phyloP scores from a whole-genome alignment of 352 stramenopile genomes.

The Blastocystis sp. region DNA sequence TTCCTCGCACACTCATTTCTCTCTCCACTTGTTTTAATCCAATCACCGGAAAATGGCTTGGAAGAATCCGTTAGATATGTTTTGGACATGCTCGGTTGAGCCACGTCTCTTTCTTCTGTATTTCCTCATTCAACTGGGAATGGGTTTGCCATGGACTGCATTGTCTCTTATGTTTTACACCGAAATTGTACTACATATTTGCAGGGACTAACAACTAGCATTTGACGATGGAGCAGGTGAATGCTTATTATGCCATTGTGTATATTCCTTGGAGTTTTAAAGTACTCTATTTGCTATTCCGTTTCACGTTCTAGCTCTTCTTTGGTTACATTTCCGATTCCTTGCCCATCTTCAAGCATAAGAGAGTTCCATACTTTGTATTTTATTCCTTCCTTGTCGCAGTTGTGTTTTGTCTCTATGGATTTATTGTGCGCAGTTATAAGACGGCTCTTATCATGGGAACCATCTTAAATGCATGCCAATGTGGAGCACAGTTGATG shows the following conservation, averaged over 20 bases:
- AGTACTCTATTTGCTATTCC: neutral
- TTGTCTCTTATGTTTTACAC: slow-evolving; percentile 23
- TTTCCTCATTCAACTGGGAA: slow-evolving; percentile 54
- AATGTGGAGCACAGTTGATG: slow-evolving; percentile 59
- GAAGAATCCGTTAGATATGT: slow-evolving; percentile 53
- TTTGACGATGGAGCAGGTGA: slow-evolving; percentile 53
- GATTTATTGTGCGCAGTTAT: slow-evolving; percentile 6
- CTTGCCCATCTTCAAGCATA: slow-evolving; percentile 49
- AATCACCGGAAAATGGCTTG: neutral
- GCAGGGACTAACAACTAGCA: neutral
- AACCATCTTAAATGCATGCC: slow-evolving; percentile 19
- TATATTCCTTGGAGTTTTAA: slow-evolving; percentile 62
- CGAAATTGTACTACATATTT: neutral
- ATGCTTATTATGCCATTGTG: slow-evolving; percentile 48
- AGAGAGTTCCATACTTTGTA: slow-evolving; percentile 49
- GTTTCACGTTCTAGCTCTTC: slow-evolving; percentile 3
- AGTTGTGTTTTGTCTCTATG: slow-evolving; percentile 43
- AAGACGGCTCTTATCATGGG: slow-evolving; percentile 18
- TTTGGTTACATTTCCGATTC: slow-evolving; percentile 64
- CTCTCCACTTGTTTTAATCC: neutral
- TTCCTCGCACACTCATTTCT: slow-evolving; percentile 40
- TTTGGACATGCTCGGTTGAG: slow-evolving; percentile 53
- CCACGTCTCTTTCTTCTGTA: slow-evolving; percentile 53
- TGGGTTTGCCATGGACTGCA: slow-evolving; percentile 52
- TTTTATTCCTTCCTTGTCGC: slow-evolving; percentile 48